Evolutionary conservation across 208 protist genomes (phyloP), one percentile per base, ranked within the genome.

Genomic region (Strigomonas oncopelti): DNA sequence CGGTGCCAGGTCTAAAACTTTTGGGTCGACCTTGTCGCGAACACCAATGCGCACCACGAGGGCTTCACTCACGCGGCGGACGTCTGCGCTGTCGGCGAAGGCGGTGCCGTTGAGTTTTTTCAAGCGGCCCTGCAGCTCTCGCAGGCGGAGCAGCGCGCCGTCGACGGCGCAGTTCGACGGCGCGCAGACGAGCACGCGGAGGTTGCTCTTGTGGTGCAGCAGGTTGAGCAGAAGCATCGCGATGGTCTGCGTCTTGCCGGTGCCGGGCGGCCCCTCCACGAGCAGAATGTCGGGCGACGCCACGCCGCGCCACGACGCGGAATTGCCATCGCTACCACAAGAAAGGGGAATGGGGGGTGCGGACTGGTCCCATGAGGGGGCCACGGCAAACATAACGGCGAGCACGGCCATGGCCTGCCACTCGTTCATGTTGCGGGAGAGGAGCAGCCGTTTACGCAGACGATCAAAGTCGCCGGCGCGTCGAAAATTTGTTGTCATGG

Each of bases 241-340:
- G 67, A 94, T 88, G 18, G 89, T 96, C 71, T 96, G 92, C 22
- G 92, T 96, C 78, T 96, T 96, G 29, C 92, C 92, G 9, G 92
- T 96, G 25, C 92, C 92, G 5, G 92, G 92, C 11, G 92, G 92
- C 0, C 92, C 92, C 56, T 95, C 87, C 67, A 96, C 85, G 58
- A 96, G 51, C 25, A 90, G 72, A 22, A 93, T 18, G 53, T 85
- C 67, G 13, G 87, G 85, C 34, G 76, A 52, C 5, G 61, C 64
- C 14, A 42, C 34, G 11, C 7, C 4, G 34, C 34, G 34, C 34
- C 34, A 42, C 34, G 34, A 11, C 34, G 4, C 34, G n/a, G n/a
- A n/a, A n/a, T n/a, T n/a, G n/a, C n/a, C n/a, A n/a, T n/a, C n/a
- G n/a, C n/a, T n/a, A n/a, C n/a, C n/a, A n/a, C n/a, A n/a, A 42